Conservation (phyloP, 768 basidiomycete species). For the Macrolepiota dolichaula region DNA sequence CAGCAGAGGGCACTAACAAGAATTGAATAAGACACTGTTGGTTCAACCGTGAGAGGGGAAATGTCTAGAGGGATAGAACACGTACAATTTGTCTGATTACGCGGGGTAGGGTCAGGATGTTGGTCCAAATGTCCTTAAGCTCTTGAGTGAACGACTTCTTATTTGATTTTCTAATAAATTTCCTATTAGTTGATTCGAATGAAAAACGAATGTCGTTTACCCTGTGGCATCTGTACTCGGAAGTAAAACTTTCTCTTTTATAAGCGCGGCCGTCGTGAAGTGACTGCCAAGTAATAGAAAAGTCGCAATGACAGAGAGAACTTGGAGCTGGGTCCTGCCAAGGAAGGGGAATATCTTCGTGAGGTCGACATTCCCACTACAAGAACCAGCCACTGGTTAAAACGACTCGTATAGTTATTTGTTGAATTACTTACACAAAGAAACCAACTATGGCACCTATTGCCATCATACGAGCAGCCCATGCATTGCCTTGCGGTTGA, state of each 20-base stretch:
- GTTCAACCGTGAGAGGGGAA: not conserved
- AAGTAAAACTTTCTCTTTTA: conserved; percentile 75
- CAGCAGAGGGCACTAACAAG: conserved; percentile 48
- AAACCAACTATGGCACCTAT: conserved; percentile 85
- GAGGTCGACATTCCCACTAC: conserved; percentile 79
- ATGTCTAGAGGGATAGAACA: conserved; percentile 11
- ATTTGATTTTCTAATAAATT: conserved; percentile 20
- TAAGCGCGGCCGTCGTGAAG: conserved; percentile 50
- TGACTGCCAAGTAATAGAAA: conserved; percentile 67
- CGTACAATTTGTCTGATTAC: conserved; percentile 80
- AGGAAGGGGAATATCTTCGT: conserved; percentile 67
- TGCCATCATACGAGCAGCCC: conserved; percentile 93
- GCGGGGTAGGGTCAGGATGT: conserved; percentile 63
- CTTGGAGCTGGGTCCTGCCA: conserved; percentile 77
- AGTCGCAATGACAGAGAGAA: conserved; percentile 73
- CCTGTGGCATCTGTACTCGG: conserved; percentile 16
- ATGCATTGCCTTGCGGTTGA: conserved; percentile 88
- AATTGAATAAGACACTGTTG: conserved; percentile 74
- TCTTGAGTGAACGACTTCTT: conserved; percentile 35
- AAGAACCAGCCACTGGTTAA: not conserved
- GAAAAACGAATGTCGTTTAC: conserved; percentile 13
- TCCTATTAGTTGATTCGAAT: not conserved
- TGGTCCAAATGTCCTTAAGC: conserved; percentile 67
- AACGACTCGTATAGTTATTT: not conserved
- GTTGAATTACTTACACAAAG: conserved; percentile 61